Base-by-base conservation (phyloP, 2,329 filamentous ascomycete genomes). In the Coniochaeta sp. region DNA sequence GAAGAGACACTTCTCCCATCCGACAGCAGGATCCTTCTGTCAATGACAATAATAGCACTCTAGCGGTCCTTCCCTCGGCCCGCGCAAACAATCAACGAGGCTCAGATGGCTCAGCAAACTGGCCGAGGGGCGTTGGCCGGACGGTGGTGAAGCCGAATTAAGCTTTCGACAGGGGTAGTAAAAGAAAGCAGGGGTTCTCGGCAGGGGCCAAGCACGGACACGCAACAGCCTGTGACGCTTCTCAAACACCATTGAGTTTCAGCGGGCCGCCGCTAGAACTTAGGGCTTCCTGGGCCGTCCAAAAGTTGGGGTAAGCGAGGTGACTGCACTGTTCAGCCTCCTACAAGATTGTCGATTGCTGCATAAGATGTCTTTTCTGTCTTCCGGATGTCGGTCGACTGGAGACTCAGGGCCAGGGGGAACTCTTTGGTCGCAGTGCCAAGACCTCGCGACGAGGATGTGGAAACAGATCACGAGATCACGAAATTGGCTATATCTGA, bases 191-290 rank as follows among this genome's bases (percentile, higher is more conserved):
- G 47, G 47, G 47, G 47, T 28, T n/a, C 22, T 18, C 16, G 47
- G 13, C 12, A 48, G 38, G 38, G 38, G 38, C 18, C 38, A 24
- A 26, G 38, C 38, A 42, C 38, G 20, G 38, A 42, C 26, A 22
- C 38, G 20, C 38, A 26, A 42, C 38, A 26, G 38, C 20, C 54
- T 56, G 54, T 40, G 55, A 56, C 55, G 46, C 51, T 22, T 53
- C 50, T 52, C 47, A 56, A 51, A 56, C 55, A 48, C 26, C 31
- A 51, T 22, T 27, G 51, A 42, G 55, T 56, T 55, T 56, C 53
- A 53, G 47, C 47, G 47, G 31, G 31, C 31, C 12, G 47, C 31
- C 47, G n/a, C 27, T 12, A 47, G 13, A 18, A 2, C n/a, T n/a
- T n/a, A n/a, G n/a, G n/a, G n/a, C n/a, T n/a, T n/a, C n/a, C n/a